Base-by-base conservation (phyloP, 2,329 filamentous ascomycete species). In the Colletotrichum lindemuthianum region DNA sequence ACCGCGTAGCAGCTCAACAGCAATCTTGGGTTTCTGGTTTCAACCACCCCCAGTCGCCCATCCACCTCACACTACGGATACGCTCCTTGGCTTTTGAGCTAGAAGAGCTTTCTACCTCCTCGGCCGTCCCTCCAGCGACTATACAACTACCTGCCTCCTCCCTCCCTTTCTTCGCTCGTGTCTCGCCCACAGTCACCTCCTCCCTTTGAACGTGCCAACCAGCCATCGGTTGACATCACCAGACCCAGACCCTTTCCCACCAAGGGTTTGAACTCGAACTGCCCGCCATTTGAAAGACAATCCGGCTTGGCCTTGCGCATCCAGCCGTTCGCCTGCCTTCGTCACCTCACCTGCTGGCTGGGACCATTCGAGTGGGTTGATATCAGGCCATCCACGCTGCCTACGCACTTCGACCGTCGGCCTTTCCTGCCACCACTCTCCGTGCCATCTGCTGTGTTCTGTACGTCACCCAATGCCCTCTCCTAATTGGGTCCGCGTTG, bases 221-320 rank as follows among this genome's bases (percentile, higher is more conserved):
- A 57, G 51, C 39, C 40, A 15, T 41, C 11, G 57, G 57, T 60
- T 65, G 57, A 65, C 50, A 65, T 60, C 50, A 61, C 57, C 44
- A 64, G 50, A 50, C 56, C 57, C 44, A 64, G 50, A 50, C 56
- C 61, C 44, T 56, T 56, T 15, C 56, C 50, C 16, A 43, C 41
- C 41, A 43, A 49, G 37, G 37, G 36, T 45, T 64, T 37, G 36
- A 43, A 11, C 51, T 51, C 39, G 51, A 56, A 63, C 40, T 47
- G 16, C 37, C 52, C 43, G 36, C 12, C n/a, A 34, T 15, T 36
- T 45, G 45, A 65, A 57, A 65, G 51, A 49, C 61, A 48, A 44
- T 41, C 36, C 33, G 24, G 16, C 50, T 41, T 41, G 61, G 44
- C 45, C 34, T 24, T 24, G 40, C n/a, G 39, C 44, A 11, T 40